phyloP scores from a whole-genome alignment of 306 rosid species.

The Boehmeria nivea region DNA sequence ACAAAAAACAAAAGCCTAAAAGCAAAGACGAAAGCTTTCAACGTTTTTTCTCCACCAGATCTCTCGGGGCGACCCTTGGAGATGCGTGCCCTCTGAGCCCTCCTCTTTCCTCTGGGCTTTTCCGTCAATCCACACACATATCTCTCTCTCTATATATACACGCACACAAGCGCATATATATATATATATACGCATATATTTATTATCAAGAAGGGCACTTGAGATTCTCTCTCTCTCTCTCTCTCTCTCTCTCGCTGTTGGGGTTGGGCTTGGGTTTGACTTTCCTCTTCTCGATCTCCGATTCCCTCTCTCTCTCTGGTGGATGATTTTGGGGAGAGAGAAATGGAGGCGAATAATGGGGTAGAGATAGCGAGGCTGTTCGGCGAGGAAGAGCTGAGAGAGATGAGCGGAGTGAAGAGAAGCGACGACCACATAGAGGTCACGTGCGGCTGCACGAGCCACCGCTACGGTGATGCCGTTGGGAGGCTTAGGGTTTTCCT shows the following conservation, averaged over 20 bases:
- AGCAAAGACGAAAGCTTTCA: conserved; percentile 15
- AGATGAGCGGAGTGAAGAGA: conserved; percentile 73
- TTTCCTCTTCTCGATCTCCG: conserved; percentile 26
- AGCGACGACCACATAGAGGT: conserved; percentile 72
- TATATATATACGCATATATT: background rate
- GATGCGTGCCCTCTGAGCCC: conserved; percentile 38
- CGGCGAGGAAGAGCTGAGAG: conserved; percentile 82
- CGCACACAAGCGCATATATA: no score
- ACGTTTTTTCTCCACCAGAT: conserved; percentile 55
- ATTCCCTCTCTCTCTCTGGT: no score
- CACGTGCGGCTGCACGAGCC: conserved; percentile 95
- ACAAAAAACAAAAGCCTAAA: background rate
- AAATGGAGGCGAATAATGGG: conserved; percentile 50
- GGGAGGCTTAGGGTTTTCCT: conserved; percentile 99
- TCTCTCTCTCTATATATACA: background rate
- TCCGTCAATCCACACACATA: conserved; percentile 10
- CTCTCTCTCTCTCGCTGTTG: background rate
- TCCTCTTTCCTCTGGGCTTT: conserved; percentile 12
- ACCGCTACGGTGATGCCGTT: conserved; percentile 92
- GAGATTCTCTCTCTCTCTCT: background rate
- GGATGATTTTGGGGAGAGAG: conserved; percentile 8
- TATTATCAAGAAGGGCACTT: background rate
- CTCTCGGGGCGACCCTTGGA: conserved; percentile 33
- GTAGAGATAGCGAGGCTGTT: conserved; percentile 46
- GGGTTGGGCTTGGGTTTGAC: background rate